A percentile compares a stretch with the other conserved stretches of the same genome.
Conservation (phyloP, 2,329 filamentous ascomycete genomes). For the Rhinocladiella mackenziei region DNA sequence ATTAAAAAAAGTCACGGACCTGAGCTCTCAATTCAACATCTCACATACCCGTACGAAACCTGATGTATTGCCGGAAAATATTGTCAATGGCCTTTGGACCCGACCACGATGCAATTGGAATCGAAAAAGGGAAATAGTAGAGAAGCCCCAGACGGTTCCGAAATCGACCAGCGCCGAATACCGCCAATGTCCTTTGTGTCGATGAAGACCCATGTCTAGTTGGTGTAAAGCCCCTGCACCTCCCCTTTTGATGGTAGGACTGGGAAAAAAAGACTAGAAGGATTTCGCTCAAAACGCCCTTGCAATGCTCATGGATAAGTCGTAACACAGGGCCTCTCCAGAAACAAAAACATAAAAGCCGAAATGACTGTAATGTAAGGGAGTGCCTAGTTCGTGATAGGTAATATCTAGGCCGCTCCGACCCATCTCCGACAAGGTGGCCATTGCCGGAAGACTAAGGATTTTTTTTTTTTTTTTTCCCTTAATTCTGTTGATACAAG, state of each 20-base stretch:
- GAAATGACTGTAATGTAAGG: slow-evolving; percentile 18
- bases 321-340: slow-evolving; percentile 26
- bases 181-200: slow-evolving; percentile 22
- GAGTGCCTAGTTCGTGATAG: slow-evolving; percentile 7
- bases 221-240: slow-evolving; percentile 22
- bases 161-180: slow-evolving; percentile 30
- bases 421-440: slow-evolving; percentile 14
- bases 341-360: too few species aligned
- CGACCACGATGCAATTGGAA: slow-evolving; percentile 8
- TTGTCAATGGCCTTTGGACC: not conserved
- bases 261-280: slow-evolving; percentile 18
- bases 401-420: slow-evolving; percentile 8
- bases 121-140: slow-evolving; percentile 13
- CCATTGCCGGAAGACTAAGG: slow-evolving; percentile 10
- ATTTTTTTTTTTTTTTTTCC: too few species aligned
- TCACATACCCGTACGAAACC: slow-evolving; percentile 7
- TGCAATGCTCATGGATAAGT: slow-evolving; percentile 30
- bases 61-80: not conserved
- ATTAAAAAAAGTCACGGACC: slow-evolving; percentile 5
- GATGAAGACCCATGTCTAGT: slow-evolving; percentile 28
- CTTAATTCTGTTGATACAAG: slow-evolving; percentile 25
- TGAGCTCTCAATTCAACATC: slow-evolving; percentile 14
- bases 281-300: slow-evolving; percentile 28
- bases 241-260: slow-evolving; percentile 21
- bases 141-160: slow-evolving; percentile 21